These are phyloP conservation scores for Phialocephala subalpina DNA, from an alignment of 2,329 filamentous ascomycete genomes.

Conservation along the genomic window DNA sequence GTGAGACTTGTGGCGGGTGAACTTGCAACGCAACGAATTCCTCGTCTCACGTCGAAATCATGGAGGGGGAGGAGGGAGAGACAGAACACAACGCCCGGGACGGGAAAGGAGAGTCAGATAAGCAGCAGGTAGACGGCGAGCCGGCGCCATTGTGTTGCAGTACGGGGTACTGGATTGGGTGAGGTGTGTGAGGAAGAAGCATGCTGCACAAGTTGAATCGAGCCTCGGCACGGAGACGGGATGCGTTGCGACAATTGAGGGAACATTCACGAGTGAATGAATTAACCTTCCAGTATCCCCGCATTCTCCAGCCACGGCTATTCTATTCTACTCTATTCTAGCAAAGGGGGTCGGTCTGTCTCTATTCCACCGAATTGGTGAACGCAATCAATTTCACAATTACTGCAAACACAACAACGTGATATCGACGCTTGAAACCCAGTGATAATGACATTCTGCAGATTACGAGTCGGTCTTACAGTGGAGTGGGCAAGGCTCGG, in stretches of 20 bases:
- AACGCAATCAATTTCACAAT: too few species aligned
- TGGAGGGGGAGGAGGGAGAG: not conserved
- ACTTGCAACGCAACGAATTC: not conserved
- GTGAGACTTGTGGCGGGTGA: not conserved
- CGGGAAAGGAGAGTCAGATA: not conserved
- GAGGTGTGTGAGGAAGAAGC: not conserved
- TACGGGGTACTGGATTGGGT: not conserved
- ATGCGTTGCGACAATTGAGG: too few species aligned
- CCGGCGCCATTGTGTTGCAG: constrained; percentile 2
- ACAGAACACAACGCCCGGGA: not conserved
- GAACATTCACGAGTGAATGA: too few species aligned
- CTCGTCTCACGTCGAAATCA: not conserved
- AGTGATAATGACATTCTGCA: not conserved
- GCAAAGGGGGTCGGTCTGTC: too few species aligned
- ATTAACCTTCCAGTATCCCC: too few species aligned
- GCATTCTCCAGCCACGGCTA: not conserved
- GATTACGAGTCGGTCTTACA: too few species aligned
- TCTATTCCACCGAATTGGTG: too few species aligned
- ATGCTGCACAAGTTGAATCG: not conserved
- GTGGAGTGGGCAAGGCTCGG: not conserved
- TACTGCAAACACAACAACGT: too few species aligned
- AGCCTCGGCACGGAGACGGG: constrained; percentile 2
- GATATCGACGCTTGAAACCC: not conserved
- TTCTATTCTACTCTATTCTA: too few species aligned
- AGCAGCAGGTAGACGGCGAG: not conserved